phyloP scores from a whole-genome alignment of 306 rosid genomes.

The Quillaja saponaria region DNA sequence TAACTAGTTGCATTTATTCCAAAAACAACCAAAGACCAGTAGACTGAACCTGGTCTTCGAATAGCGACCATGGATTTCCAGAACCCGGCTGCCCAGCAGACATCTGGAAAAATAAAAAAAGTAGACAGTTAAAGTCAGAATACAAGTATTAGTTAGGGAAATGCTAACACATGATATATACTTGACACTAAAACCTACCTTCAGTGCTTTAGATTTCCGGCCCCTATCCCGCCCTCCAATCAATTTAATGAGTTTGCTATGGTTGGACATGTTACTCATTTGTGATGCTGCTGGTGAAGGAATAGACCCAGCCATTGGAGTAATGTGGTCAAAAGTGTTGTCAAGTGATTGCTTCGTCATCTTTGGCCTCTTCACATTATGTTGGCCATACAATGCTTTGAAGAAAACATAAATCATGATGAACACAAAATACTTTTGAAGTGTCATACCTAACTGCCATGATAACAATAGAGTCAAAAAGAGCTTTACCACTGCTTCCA shows the following conservation, averaged over 20 bases:
- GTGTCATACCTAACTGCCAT: conserved; percentile 21
- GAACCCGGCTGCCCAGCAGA: conserved; percentile 75
- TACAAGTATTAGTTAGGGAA: conserved; percentile 5
- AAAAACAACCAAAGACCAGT: conserved; percentile 9
- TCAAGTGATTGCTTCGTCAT: conserved; percentile 69
- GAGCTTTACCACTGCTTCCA: conserved; percentile 70
- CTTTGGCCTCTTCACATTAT: conserved; percentile 74
- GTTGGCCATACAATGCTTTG: conserved; percentile 79
- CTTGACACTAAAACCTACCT: conserved; percentile 56
- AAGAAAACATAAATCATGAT: conserved; percentile 27
- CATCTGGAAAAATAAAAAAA: conserved; percentile 44
- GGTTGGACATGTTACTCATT: conserved; percentile 87
- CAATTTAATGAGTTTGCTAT: conserved; percentile 77
- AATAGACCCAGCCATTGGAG: conserved; percentile 69
- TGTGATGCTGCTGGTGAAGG: conserved; percentile 97
- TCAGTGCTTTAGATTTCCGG: conserved; percentile 64
- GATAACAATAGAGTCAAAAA: conserved; percentile 25
- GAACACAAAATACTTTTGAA: conserved; percentile 2
- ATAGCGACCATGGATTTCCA: conserved; percentile 88
- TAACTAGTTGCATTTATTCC: neutral
- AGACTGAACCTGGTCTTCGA: conserved; percentile 88
- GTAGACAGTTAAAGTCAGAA: conserved; percentile 28
- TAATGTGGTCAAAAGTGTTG: conserved; percentile 62
- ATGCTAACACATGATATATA: conserved; percentile 17
- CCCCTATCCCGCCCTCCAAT: conserved; percentile 91